Conservation (phyloP, 257 asterid genomes). For the Solanum virginianum region DNA sequence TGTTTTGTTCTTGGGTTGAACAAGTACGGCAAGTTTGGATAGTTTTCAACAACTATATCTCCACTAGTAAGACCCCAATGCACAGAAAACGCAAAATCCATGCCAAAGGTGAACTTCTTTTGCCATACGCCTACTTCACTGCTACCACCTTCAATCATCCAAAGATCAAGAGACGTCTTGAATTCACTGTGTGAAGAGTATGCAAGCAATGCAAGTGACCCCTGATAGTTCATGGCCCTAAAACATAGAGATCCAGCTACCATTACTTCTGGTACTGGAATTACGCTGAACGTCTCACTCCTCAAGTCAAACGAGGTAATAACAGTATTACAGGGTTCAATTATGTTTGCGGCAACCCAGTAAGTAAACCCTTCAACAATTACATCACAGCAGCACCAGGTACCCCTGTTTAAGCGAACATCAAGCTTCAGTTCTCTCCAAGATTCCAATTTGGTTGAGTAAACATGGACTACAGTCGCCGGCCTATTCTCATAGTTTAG, state of each 20-base stretch:
- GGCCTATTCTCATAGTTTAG: neutral
- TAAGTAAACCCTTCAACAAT: neutral
- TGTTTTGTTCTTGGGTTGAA: neutral
- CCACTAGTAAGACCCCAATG: constrained; percentile 2
- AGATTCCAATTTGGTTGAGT: neutral
- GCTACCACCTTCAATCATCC: neutral
- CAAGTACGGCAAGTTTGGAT: neutral
- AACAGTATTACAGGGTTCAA: neutral
- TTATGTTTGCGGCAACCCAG: neutral
- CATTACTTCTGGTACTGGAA: neutral
- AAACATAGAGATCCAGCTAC: neutral
- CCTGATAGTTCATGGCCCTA: neutral
- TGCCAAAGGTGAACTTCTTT: neutral
- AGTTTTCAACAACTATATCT: neutral
- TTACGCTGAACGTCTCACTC: neutral
- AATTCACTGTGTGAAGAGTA: neutral
- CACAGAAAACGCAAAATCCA: neutral
- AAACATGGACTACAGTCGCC: neutral
- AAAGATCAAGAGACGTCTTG: neutral
- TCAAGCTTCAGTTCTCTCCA: neutral
- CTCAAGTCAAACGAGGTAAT: neutral
- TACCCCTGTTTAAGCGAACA: neutral
- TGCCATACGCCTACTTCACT: neutral
- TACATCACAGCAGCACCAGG: neutral
- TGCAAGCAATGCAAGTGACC: neutral